Conservation (phyloP, 371 early-diverging fungal species). For the Dichotomocladium elegans region DNA sequence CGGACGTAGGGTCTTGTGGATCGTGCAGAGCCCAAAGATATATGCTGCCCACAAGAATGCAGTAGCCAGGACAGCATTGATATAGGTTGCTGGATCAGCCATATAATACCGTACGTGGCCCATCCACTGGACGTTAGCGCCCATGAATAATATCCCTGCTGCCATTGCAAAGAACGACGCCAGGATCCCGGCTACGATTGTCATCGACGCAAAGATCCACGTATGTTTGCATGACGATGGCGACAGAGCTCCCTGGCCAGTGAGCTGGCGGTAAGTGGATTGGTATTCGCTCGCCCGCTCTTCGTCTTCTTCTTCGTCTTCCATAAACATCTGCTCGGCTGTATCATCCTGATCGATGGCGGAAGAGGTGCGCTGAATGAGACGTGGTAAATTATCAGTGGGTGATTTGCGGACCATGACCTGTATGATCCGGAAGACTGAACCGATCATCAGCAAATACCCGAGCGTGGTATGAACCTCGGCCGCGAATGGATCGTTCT, state of each 20-base stretch:
- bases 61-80: slow-evolving; percentile 28
- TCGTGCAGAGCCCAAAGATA: slow-evolving; percentile 55
- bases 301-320: slow-evolving; percentile 2
- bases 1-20: slow-evolving; percentile 75
- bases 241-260: slow-evolving; percentile 3
- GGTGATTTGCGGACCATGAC: slow-evolving; percentile 42
- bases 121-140: slow-evolving; percentile 36
- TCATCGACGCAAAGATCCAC: slow-evolving; percentile 32
- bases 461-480: slow-evolving; percentile 36
- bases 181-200: slow-evolving; percentile 27
- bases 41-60: slow-evolving; percentile 39
- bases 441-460: slow-evolving; percentile 27
- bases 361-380: slow-evolving; percentile 15
- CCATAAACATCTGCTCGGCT: slow-evolving; percentile 11
- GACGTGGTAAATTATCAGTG: slow-evolving; percentile 32
- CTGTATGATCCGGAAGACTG: slow-evolving; percentile 27
- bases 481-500: slow-evolving; percentile 23
- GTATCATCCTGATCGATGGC: slow-evolving; percentile 16
- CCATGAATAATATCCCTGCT: slow-evolving; percentile 34
- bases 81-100: slow-evolving; percentile 28
- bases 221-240: slow-evolving; percentile 23
- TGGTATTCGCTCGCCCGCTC: slow-evolving; percentile 4
- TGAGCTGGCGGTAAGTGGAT: slow-evolving; percentile 12
- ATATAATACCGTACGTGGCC: slow-evolving; percentile 29
- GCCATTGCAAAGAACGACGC: slow-evolving; percentile 26